Base-by-base conservation (phyloP, 495 filamentous ascomycete genomes). In the Talaromyces liani region DNA sequence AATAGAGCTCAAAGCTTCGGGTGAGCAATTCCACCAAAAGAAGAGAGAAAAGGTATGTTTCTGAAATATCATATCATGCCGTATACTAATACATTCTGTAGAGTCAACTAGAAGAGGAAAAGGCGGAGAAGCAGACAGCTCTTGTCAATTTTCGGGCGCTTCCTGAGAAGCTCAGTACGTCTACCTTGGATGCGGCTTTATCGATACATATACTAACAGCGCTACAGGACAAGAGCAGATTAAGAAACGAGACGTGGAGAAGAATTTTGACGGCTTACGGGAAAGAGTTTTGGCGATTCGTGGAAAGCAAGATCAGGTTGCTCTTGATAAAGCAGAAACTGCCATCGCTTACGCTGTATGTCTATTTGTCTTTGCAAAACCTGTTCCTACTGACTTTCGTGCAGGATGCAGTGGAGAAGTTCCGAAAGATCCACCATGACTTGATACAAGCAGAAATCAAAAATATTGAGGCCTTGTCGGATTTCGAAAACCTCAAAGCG, bases 381-480 rank as follows among this genome's bases (percentile, higher is more conserved):
- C 27, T 1, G 27, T 3, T 27, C 4, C 27, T 27, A 54, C 33
- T 58, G 24, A 63, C 24, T 33, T 4, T n/a, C 14, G 3, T 20
- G n/a, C 33, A 87, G 75, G 77, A 84, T 63, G 74, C 82, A 29
- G 83, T 96, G 7, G 77, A 81, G 31, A 66, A 70, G 20, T 80
- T 96, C 24, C 84, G 84, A 12, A 69, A 73, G 31, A 72, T 81
- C 9, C 84, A 90, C 61, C 80, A 87, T 47, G 81, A 84, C 33
- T 78, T 92, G 10, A 70, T 91, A 14, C 86, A 91, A 68, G 80
- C 81, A 2, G 82, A 90, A 62, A 72, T 97, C 51, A 79, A 83
- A 55, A 76, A 86, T 6, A 79, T 93, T 33, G 95, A 98, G 76
- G 93, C 91, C 0, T 71, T 77, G 8, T 97, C 92, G 0, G 94